Evolutionary conservation across 140 eudicot species (phyloP), one percentile per base, ranked within the genome.

Genomic region (Senecio squalidus): DNA sequence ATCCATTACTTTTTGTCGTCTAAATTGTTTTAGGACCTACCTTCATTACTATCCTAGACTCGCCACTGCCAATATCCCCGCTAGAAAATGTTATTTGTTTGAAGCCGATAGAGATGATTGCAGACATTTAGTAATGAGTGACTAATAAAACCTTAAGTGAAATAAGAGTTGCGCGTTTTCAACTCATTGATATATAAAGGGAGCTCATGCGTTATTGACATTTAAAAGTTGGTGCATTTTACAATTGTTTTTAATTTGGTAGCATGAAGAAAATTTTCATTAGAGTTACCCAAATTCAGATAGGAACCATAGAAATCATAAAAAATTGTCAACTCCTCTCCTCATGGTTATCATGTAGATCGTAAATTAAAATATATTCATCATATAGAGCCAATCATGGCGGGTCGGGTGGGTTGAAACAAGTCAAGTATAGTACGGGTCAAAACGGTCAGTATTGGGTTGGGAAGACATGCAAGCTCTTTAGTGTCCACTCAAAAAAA

Each of bases 361-460:
- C 3, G 13, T 28, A 36, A 13, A 24, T 15, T 9, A 30, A 10
- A 30, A 15, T 25, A 2, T 55, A 31, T 31, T 31, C 44, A 30
- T 55, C 61, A 9, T 55, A 4, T 55, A 17, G 61, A 56, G 47
- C 20, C 29, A 20, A 56, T 31, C n/a, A n/a, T n/a, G n/a, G n/a
- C n/a, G n/a, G n/a, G n/a, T n/a, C n/a, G n/a, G n/a, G n/a, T n/a
- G n/a, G n/a, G n/a, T n/a, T n/a, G n/a, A n/a, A n/a, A n/a, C n/a
- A n/a, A n/a, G n/a, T n/a, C n/a, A n/a, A n/a, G n/a, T n/a, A n/a
- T n/a, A n/a, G n/a, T n/a, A n/a, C n/a, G n/a, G n/a, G n/a, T n/a
- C n/a, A n/a, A n/a, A n/a, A n/a, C n/a, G n/a, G n/a, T n/a, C n/a
- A n/a, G n/a, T n/a, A n/a, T n/a, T n/a, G n/a, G n/a, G n/a, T n/a